Evolutionary conservation across 1,284 basidiomycete species (phyloP), one percentile per base, ranked within the genome.

Genomic region (Cutaneotrichosporon arboriforme): DNA sequence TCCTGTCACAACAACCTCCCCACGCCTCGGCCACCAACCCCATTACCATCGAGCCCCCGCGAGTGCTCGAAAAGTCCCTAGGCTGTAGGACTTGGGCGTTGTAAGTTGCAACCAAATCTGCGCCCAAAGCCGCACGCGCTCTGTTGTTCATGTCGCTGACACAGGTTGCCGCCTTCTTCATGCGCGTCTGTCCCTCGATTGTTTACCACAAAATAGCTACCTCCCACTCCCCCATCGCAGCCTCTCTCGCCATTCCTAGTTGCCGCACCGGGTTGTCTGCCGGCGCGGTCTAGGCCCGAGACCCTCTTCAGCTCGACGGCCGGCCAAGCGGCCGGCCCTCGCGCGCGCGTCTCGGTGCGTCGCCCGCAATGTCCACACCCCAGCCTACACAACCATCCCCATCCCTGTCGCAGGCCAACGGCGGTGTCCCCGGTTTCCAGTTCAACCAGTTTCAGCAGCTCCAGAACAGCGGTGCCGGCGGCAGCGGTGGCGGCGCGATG

Each of bases 351-450:
- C 35, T 54, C 33, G 48, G 53, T 54, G 44, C 35, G 44, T 49
- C 23, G 33, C 23, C 49, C 31, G 39, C 21, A 36, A 66, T 66
- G 64, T 59, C 62, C 3, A 60, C 60, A 36, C 62, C 60, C 22
- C 50, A 49, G 21, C 52, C 54, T n/a, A 60, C 60, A 15, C 50
- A 49, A 37, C 46, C 54, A 35, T 49, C 52, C n/a, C 41, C 55
- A 9, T 60, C 57, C n/a, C 60, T 57, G 22, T 52, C 54, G 8
- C 54, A 51, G 5, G 46, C 55, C 44, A 57, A 52, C 47, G 55
- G 40, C 41, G 26, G 26, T 31, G 49, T 31, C 4, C 41, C 49
- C 47, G 51, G 38, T 49, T 55, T 44, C 46, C 53, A 33, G n/a
- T 60, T 39, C 43, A 45, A 48, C 34, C 51, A 52, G 46, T 52